These are phyloP conservation scores for Amesomyces nigricolor DNA, from an alignment of 2,329 filamentous ascomycete genomes.

Conservation along the genomic window DNA sequence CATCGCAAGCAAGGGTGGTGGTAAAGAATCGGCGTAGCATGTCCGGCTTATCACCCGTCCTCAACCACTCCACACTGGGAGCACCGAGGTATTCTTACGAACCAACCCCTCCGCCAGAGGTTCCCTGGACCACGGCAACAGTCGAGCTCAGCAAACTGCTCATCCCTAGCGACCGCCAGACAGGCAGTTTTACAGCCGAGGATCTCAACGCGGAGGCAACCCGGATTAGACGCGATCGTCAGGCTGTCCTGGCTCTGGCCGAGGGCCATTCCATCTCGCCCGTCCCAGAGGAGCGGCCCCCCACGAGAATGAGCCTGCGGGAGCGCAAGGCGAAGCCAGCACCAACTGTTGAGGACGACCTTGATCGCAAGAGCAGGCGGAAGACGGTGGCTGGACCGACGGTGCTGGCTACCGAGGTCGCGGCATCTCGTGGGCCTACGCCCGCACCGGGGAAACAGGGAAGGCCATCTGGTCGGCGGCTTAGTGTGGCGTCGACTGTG, in stretches of 20 bases:
- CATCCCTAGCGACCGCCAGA: slow-evolving; percentile 70
- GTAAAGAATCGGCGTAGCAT: slow-evolving; percentile 61
- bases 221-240: slow-evolving; percentile 58
- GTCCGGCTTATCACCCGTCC: slow-evolving; percentile 45
- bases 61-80: slow-evolving; percentile 36
- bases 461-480: slow-evolving; percentile 40
- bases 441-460: slow-evolving; percentile 25
- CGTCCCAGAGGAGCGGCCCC: slow-evolving; percentile 33
- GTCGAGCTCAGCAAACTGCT: slow-evolving; percentile 77
- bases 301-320: slow-evolving; percentile 67
- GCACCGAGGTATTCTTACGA: slow-evolving; percentile 33
- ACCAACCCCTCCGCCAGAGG: slow-evolving; percentile 66
- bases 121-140: slow-evolving; percentile 80
- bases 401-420: slow-evolving; percentile 41
- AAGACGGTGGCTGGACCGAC: slow-evolving; percentile 55
- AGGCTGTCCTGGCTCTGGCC: slow-evolving; percentile 41
- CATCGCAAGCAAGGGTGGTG: slow-evolving; percentile 75
- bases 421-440: slow-evolving; percentile 19
- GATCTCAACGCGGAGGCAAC: slow-evolving; percentile 69
- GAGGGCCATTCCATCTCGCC: slow-evolving; percentile 10
- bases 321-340: slow-evolving; percentile 58
- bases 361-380: slow-evolving; percentile 45
- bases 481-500: slow-evolving; percentile 44
- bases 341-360: slow-evolving; percentile 44
- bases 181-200: slow-evolving; percentile 68